Percentiles rank a stretch among this genome's conserved stretches.
These are phyloP conservation scores for Daldinia decipiens DNA, from an alignment of 495 filamentous ascomycete genomes.

Conservation along the genomic window DNA sequence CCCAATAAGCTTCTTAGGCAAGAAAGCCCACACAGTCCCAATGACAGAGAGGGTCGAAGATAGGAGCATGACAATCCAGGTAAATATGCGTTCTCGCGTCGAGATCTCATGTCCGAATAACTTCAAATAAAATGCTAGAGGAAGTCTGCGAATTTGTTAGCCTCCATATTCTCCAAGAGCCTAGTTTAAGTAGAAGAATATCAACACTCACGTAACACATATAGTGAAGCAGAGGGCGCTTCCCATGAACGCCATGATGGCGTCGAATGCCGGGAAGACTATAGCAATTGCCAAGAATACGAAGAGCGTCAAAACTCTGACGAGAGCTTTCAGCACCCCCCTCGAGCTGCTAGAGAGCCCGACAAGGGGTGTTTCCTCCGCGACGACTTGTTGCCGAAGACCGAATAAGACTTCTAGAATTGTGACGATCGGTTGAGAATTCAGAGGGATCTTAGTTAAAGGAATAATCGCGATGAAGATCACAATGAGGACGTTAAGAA, in stretches of 20 bases:
- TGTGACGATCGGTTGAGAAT: constrained; percentile 86
- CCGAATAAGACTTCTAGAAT: constrained; percentile 84
- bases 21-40: constrained; percentile 87
- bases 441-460: constrained; percentile 91
- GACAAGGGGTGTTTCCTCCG: constrained; percentile 56
- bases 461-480: constrained; percentile 92
- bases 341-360: constrained; percentile 68
- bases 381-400: constrained; percentile 66
- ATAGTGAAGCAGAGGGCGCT: constrained; percentile 92
- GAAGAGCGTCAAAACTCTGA: constrained; percentile 66
- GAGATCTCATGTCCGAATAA: constrained; percentile 85
- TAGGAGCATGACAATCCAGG: constrained; percentile 75
- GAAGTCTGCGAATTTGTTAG: constrained; percentile 58
- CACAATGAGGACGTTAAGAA: constrained; percentile 78
- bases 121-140: constrained; percentile 89
- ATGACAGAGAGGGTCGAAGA: constrained; percentile 75
- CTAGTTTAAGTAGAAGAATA: constrained; percentile 12
- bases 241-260: constrained; percentile 94
- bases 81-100: constrained; percentile 68
- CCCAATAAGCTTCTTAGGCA: constrained; percentile 73
- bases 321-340: constrained; percentile 64
- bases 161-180: background rate
- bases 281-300: constrained; percentile 67
- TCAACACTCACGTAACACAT: constrained; percentile 76
- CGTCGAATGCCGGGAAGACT: constrained; percentile 87